Evolutionary conservation across 225 moss, liverwort and hornwort genomes (phyloP), one percentile per base, ranked within the genome.

Genomic region (Marchantia paleacea): DNA sequence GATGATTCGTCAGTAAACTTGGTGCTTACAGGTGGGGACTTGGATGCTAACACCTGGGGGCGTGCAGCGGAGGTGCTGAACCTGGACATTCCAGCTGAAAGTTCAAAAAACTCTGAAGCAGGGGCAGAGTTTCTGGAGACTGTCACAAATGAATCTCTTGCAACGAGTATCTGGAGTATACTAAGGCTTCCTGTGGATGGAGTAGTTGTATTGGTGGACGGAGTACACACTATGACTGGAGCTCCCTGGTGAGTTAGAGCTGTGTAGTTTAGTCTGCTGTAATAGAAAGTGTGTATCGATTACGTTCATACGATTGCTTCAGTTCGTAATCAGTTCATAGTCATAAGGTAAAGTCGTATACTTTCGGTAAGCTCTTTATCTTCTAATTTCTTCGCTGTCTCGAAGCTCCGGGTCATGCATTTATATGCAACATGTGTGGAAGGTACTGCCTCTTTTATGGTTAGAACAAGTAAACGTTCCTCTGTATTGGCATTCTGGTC

Each of bases 161-260:
- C 69, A 8, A 55, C 72, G 73, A 72, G n/a, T 13, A 76, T 88
- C 31, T 88, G 85, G 88, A 85, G 61, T 72, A 69, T 85, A 52
- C 73, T 88, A 55, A 83, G 73, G 75, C 80, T 83, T 13, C 88
- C 88, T 65, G 85, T 85, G 18, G 88, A 88, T 83, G 88, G 78
- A 81, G 85, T 88, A n/a, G 88, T 88, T 47, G 81, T 79, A 49
- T 62, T 85, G 58, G 85, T 88, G 57, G 88, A 88, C 70, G 88
- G 83, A 72, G 76, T 88, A 16, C 88, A 88, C 58, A 83, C 55
- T 12, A 49, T 83, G 66, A 85, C 85, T 8, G 85, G 85, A 78
- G 65, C 70, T 66, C 75, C 88, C 57, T 88, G 88, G 88, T 88
- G 72, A 14, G 82, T 72, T 39, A 31, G 16, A 69, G 24, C 30